Conservation (phyloP, 2,329 filamentous ascomycete species). For the Lecanosticta acicola region DNA sequence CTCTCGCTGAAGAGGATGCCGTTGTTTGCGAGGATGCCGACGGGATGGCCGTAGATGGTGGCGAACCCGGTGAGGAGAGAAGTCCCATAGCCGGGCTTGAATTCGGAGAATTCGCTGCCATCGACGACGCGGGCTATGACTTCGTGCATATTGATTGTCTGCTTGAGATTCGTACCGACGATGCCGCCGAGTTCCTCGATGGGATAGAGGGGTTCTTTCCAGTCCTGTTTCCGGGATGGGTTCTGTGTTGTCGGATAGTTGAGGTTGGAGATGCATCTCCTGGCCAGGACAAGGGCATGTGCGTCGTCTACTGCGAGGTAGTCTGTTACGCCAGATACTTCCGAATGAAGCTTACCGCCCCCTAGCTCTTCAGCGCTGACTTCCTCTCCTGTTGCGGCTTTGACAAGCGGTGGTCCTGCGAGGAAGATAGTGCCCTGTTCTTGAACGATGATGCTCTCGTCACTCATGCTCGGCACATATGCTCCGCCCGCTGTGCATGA, state of each 20-base stretch:
- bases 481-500: constrained; percentile 93
- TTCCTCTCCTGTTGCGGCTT: constrained; percentile 89
- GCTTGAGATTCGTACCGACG: constrained; percentile 81
- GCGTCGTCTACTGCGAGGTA: constrained; percentile 93
- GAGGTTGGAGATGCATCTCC: constrained; percentile 78
- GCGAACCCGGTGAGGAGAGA: constrained; percentile 87
- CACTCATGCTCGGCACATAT: constrained; percentile 95
- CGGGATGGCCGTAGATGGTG: constrained; percentile 78
- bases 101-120: constrained; percentile 83
- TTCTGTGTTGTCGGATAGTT: constrained; percentile 64
- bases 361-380: constrained; percentile 88
- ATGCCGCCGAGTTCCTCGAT: constrained; percentile 78
- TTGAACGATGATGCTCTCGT: constrained; percentile 94
- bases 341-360: constrained; percentile 82
- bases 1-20: constrained; percentile 89
- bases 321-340: constrained; percentile 87
- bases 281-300: constrained; percentile 79
- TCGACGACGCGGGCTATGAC: constrained; percentile 91
- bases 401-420: constrained; percentile 87
- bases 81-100: constrained; percentile 84
- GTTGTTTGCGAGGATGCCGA: constrained; percentile 93
- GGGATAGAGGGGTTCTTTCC: constrained; percentile 73
- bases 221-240: constrained; percentile 37
- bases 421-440: constrained; percentile 97
- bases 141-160: constrained; percentile 78